These are phyloP conservation scores for Anastatica hierochuntica DNA, from an alignment of 345 rosid species.

Conservation along the genomic window DNA sequence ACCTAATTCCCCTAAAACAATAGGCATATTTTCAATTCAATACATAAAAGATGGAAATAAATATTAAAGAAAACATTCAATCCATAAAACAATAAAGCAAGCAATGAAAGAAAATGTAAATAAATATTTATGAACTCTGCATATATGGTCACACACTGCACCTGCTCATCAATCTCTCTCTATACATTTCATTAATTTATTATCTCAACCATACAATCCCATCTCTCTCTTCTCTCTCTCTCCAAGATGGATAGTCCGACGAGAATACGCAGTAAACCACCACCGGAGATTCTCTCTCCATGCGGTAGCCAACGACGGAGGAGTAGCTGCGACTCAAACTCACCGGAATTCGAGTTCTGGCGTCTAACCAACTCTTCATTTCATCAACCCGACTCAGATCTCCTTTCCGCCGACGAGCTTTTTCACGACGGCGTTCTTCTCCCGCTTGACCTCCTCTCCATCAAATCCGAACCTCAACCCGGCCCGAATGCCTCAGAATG, in stretches of 20 bases:
- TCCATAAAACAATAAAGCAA: neutral
- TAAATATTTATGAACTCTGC: neutral
- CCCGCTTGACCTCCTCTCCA: conserved; percentile 43
- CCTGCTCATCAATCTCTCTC: conserved; percentile 15
- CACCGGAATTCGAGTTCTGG: conserved; percentile 82
- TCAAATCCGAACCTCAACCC: conserved; percentile 14
- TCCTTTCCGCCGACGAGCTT: conserved; percentile 67
- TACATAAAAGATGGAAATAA: too few species aligned
- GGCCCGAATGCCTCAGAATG: conserved; percentile 6
- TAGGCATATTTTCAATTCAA: too few species aligned
- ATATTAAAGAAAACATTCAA: neutral
- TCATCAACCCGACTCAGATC: conserved; percentile 32
- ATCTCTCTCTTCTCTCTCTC: conserved; percentile 1
- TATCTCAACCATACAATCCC: conserved; percentile 7
- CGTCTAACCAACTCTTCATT: conserved; percentile 40
- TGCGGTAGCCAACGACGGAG: conserved; percentile 25
- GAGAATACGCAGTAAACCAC: conserved; percentile 14
- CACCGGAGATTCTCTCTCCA: conserved; percentile 20
- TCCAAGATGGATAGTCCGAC: conserved; percentile 29
- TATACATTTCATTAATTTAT: conserved; percentile 2
- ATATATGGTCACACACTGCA: conserved; percentile 16
- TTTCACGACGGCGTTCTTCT: conserved; percentile 58
- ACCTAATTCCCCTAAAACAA: too few species aligned
- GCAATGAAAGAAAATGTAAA: too few species aligned
- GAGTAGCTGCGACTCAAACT: conserved; percentile 28